Percentiles rank a stretch among this genome's conserved stretches.
phyloP scores from a whole-genome alignment of 2,329 filamentous ascomycete genomes.

The Fusarium coffeatum region DNA sequence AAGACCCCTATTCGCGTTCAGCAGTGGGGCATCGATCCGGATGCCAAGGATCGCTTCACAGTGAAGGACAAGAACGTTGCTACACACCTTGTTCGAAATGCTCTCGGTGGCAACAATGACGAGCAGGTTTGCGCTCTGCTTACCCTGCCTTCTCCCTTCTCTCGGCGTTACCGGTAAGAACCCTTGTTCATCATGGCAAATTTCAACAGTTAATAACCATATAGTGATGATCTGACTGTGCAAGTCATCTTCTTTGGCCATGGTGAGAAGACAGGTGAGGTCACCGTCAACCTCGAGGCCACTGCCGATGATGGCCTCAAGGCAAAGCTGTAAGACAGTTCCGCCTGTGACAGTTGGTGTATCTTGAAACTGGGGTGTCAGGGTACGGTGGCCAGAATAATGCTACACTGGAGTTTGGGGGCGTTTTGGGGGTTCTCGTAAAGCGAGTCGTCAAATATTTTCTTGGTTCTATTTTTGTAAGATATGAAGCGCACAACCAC shows the following conservation, averaged over 20 bases:
- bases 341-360: background rate
- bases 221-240: conserved; percentile 91
- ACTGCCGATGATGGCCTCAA: conserved; percentile 66
- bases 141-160: conserved; percentile 91
- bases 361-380: background rate
- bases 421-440: conserved; percentile 37
- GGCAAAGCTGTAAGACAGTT: conserved; percentile 53
- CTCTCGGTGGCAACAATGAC: conserved; percentile 89
- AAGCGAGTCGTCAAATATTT: conserved; percentile 15
- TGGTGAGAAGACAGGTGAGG: conserved; percentile 78
- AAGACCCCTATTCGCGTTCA: conserved; percentile 87
- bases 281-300: conserved; percentile 87
- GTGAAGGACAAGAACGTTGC: conserved; percentile 96
- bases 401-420: conserved; percentile 36
- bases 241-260: conserved; percentile 99
- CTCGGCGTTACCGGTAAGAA: conserved; percentile 83
- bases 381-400: background rate
- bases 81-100: conserved; percentile 94
- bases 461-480: conserved; percentile 18
- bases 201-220: conserved; percentile 29
- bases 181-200: background rate
- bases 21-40: conserved; percentile 87
- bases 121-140: conserved; percentile 94
- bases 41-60: conserved; percentile 83
- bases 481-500: conserved; percentile 9